Evolutionary conservation across 108 stramenopile genomes (phyloP).

Genomic region (Pseudonitzschia pungens): DNA sequence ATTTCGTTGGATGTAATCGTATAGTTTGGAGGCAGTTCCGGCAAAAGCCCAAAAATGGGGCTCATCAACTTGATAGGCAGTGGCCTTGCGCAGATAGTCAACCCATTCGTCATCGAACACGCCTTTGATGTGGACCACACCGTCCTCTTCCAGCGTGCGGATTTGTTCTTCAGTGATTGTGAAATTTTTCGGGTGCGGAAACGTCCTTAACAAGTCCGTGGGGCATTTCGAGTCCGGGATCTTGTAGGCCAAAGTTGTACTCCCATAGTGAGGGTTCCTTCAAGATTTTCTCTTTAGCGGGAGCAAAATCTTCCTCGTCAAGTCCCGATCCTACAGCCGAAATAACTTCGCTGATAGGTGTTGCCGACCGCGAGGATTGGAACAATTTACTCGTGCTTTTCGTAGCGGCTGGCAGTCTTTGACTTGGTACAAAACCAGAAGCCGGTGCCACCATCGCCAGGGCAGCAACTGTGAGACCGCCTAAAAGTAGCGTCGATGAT

Average conservation of each 20-base stretch:
- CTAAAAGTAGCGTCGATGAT: neutral
- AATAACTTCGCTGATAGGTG: conserved; percentile 26
- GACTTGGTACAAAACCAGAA: conserved; percentile 18
- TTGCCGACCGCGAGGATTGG: conserved; percentile 16
- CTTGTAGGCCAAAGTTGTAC: conserved; percentile 91
- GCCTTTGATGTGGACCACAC: conserved; percentile 81
- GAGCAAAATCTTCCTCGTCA: conserved; percentile 17
- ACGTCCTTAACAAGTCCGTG: conserved; percentile 68
- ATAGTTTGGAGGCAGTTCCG: conserved; percentile 87
- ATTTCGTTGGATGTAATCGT: conserved; percentile 93
- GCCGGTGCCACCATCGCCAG: neutral
- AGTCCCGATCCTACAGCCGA: conserved; percentile 16
- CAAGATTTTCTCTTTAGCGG: conserved; percentile 63
- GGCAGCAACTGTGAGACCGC: neutral
- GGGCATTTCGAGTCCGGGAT: conserved; percentile 68
- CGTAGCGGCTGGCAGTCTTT: conserved; percentile 5
- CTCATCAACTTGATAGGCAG: conserved; percentile 70
- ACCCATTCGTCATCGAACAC: conserved; percentile 89
- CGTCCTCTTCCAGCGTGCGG: conserved; percentile 77
- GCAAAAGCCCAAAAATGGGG: conserved; percentile 94
- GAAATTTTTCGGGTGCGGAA: conserved; percentile 67
- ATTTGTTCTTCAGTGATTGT: conserved; percentile 73
- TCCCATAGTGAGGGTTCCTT: conserved; percentile 86
- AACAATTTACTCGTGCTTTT: conserved; percentile 14
- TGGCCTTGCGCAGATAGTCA: conserved; percentile 77